phyloP scores from a whole-genome alignment of 2,329 filamentous ascomycete species.

The Colletotrichum eleusines region DNA sequence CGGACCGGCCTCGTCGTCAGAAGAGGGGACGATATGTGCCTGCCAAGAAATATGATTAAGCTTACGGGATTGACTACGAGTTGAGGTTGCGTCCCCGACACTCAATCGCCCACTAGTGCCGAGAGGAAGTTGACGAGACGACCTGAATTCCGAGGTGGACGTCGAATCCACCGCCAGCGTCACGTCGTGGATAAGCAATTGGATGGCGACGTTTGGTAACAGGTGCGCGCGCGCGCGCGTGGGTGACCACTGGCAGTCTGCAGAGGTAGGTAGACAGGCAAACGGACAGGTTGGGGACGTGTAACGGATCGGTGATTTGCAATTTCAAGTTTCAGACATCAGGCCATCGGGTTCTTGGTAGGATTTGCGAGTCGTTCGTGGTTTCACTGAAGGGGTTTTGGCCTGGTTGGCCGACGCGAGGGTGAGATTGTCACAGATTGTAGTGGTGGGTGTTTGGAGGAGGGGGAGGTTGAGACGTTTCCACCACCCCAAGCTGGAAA shows the following conservation, averaged over 20 bases:
- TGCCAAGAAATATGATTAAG: conserved; percentile 30
- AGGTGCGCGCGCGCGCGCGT: not conserved
- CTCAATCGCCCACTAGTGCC: conserved; percentile 14
- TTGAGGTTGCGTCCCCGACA: conserved; percentile 17
- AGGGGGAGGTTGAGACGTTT: conserved; percentile 36
- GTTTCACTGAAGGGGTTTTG: conserved; percentile 33
- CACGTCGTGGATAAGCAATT: conserved; percentile 28
- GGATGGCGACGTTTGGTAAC: conserved; percentile 18
- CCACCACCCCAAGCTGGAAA: conserved; percentile 23
- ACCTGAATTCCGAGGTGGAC: conserved; percentile 20
- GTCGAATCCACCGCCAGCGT: conserved; percentile 14
- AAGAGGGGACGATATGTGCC: conserved; percentile 23
- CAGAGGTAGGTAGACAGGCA: conserved; percentile 11
- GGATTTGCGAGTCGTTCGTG: conserved; percentile 35
- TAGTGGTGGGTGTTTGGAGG: conserved; percentile 17
- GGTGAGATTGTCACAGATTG: conserved; percentile 20
- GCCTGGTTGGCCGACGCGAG: conserved; percentile 15
- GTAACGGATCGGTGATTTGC: conserved; percentile 36
- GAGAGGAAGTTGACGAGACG: conserved; percentile 10
- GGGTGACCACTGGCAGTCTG: conserved; percentile 6
- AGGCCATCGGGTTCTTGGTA: conserved; percentile 40
- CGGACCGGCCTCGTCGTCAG: conserved; percentile 12
- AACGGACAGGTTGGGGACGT: conserved; percentile 6
- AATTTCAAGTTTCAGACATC: conserved; percentile 43
- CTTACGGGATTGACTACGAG: conserved; percentile 12